Percentiles rank a stretch among this genome's conserved stretches.
Conservation (phyloP, 2,329 filamentous ascomycete species). For the Botryotinia narcissicola region DNA sequence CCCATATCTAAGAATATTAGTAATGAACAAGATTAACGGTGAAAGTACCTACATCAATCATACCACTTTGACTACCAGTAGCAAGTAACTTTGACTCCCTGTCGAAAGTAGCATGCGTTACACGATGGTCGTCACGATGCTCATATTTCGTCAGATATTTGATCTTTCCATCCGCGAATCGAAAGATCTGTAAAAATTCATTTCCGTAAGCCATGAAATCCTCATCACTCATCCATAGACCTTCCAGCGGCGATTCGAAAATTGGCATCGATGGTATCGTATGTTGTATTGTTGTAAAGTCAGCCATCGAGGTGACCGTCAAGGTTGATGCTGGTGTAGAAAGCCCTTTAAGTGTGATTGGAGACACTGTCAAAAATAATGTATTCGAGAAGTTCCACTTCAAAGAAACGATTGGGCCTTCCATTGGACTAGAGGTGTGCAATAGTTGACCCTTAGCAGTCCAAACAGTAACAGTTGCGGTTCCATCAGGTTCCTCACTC, state of each 20-base stretch:
- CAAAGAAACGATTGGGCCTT: conserved; percentile 61
- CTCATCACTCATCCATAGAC: conserved; percentile 56
- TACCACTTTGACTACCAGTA: conserved; percentile 59
- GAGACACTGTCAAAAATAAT: conserved; percentile 56
- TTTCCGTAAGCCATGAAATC: conserved; percentile 61
- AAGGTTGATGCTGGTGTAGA: conserved; percentile 50
- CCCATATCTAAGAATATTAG: conserved; percentile 41
- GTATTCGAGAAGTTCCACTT: conserved; percentile 58
- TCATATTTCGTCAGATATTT: conserved; percentile 49
- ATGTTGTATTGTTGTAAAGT: conserved; percentile 42
- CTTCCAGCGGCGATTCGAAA: conserved; percentile 53
- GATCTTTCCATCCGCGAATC: conserved; percentile 49
- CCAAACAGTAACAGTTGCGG: conserved; percentile 55
- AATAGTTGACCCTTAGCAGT: conserved; percentile 51
- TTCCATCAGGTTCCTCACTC: conserved; percentile 50
- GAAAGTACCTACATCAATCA: conserved; percentile 53
- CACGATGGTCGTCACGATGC: conserved; percentile 52
- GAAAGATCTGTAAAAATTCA: conserved; percentile 50
- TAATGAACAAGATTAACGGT: neutral
- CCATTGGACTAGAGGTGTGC: conserved; percentile 54
- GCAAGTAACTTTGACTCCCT: conserved; percentile 52
- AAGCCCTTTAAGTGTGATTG: conserved; percentile 45
- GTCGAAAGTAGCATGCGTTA: conserved; percentile 58
- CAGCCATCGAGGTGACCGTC: conserved; percentile 47
- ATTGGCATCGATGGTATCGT: conserved; percentile 51